Evolutionary conservation across 768 basidiomycete species (phyloP), one percentile per base, ranked within the genome.

Genomic region (Naematelia encephala): DNA sequence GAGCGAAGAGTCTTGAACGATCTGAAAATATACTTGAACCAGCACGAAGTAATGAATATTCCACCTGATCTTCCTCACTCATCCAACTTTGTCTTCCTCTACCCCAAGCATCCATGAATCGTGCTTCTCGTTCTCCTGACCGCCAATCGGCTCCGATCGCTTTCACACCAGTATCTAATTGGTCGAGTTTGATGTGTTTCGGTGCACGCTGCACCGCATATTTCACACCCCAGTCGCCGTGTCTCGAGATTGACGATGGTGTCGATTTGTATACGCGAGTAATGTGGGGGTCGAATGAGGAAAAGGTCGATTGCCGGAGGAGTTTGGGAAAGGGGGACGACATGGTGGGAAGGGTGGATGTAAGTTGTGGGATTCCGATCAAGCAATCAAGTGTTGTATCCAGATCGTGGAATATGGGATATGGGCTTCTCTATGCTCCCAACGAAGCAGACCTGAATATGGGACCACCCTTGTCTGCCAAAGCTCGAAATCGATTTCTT

Each of bases 231-330:
- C 65, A 77, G 44, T 77, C 75, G 22, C 64, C 66, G 23, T 64
- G 60, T 39, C 59, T 49, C 10, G 62, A 50, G 4, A 69, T 63
- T 22, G 73, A 67, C 3, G 69, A 69, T 2, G 65, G 72, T 2
- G 72, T 69, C 14, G 72, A 70, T 49, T 72, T 72, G 69, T 77
- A 77, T 59, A 77, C 60, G 23, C 75, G 66, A 19, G 70, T 68
- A 62, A 77, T 75, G 34, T 65, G 56, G 0, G 75, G 75, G 52
- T 77, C 75, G 57, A 70, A 68, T 1, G 74, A 60, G 8, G 72
- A 61, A 61, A 77, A 72, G 22, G 66, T 56, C 21, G 72, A 66
- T 23, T 66, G 62, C 16, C 70, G 65, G 30, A 77, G 64, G 29
- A 77, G 64, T n/a, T 68, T 47, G n/a, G 72, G 69, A 53, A 77